phyloP scores from a whole-genome alignment of 108 stramenopile genomes.

The Schizochytrium sp. region DNA sequence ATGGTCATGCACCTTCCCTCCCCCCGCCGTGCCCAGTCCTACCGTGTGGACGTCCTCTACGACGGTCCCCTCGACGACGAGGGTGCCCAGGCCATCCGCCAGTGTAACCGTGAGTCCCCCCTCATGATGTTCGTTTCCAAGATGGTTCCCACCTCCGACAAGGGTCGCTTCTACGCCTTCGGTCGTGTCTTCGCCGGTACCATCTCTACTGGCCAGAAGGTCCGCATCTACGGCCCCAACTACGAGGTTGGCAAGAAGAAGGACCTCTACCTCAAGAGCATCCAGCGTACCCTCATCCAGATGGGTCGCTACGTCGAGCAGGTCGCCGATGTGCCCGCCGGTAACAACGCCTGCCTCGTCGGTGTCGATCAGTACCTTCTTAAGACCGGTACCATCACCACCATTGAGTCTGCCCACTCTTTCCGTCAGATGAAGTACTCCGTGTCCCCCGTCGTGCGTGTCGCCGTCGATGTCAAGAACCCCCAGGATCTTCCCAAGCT shows the following conservation, averaged over 20 bases:
- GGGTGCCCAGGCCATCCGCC: constrained; percentile 95
- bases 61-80: constrained; percentile 98
- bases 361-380: constrained; percentile 99
- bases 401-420: constrained; percentile 91
- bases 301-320: constrained; percentile 99
- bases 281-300: constrained; percentile 99
- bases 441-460: constrained; percentile 99
- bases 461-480: constrained; percentile 99
- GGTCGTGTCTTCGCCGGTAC: constrained; percentile 99
- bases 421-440: constrained; percentile 99
- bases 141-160: constrained; percentile 99
- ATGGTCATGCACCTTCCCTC: constrained; percentile 99
- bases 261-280: constrained; percentile 99
- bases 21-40: constrained; percentile 91
- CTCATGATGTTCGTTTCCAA: constrained; percentile 99
- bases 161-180: constrained; percentile 99
- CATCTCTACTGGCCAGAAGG: constrained; percentile 98
- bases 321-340: constrained; percentile 98
- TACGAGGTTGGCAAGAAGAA: constrained; percentile 99
- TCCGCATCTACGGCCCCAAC: constrained; percentile 99
- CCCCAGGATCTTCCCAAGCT: constrained; percentile 99
- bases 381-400: constrained; percentile 99
- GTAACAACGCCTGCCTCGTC: constrained; percentile 99
- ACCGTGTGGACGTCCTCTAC: constrained; percentile 98
- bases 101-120: constrained; percentile 92